A percentile compares a stretch with the other conserved stretches of the same genome.
These are phyloP conservation scores for Pichia rugopelliculosa DNA, from an alignment of 805 yeast species.

Conservation along the genomic window DNA sequence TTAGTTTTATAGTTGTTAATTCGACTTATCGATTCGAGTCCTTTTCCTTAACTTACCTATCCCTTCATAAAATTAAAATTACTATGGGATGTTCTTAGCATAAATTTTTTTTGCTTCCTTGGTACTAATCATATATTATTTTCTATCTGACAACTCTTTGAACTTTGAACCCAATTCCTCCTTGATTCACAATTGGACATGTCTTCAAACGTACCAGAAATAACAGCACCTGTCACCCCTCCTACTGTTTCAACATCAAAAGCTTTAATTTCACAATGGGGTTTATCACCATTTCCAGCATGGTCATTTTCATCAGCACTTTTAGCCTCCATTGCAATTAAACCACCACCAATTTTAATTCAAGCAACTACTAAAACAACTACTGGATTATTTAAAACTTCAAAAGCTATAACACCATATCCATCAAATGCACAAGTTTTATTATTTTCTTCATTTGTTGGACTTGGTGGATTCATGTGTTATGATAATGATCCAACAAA, in stretches of 20 bases:
- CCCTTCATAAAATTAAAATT: background rate
- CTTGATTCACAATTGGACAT: background rate
- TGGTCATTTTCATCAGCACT: slow-evolving; percentile 33
- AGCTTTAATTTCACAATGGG: slow-evolving; percentile 5
- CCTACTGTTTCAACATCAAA: background rate
- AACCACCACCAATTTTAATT: slow-evolving; percentile 19
- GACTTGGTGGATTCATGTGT: slow-evolving; percentile 66
- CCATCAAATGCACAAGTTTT: slow-evolving; percentile 25
- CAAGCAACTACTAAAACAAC: slow-evolving; percentile 12
- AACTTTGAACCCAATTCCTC: no score
- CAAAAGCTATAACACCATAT: slow-evolving; percentile 15
- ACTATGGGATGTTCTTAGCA: no score
- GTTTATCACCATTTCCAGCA: slow-evolving; percentile 41
- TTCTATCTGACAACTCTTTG: no score
- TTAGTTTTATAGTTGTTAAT: slow-evolving; percentile 14
- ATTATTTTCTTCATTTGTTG: slow-evolving; percentile 54
- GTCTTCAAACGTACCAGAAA: background rate
- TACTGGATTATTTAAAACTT: slow-evolving; percentile 2
- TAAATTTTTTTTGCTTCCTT: no score
- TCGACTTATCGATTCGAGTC: background rate
- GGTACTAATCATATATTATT: no score
- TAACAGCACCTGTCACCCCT: background rate
- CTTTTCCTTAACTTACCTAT: background rate
- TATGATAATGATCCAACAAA: slow-evolving; percentile 68
- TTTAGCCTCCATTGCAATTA: slow-evolving; percentile 19